Conservation (phyloP, 768 basidiomycete genomes). For the Suillus tomentosus region DNA sequence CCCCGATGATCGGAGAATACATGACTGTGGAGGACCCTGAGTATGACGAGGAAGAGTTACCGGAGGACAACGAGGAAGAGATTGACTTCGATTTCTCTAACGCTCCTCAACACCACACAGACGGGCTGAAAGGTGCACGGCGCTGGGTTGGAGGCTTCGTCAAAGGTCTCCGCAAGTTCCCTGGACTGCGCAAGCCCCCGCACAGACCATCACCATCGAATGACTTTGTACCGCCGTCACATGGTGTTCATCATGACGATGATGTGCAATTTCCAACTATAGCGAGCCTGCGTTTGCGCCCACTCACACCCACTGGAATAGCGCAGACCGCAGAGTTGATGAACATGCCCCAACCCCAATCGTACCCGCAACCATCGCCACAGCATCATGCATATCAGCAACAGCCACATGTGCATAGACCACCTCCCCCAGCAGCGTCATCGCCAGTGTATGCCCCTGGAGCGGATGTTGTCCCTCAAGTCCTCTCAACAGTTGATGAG, state of each 20-base stretch:
- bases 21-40: slow-evolving; percentile 27
- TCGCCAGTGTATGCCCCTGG: not conserved
- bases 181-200: slow-evolving; percentile 13
- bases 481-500: slow-evolving; percentile 7
- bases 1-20: slow-evolving; percentile 30
- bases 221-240: not conserved
- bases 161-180: slow-evolving; percentile 34
- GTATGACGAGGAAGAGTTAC: slow-evolving; percentile 12
- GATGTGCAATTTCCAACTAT: slow-evolving; percentile 2
- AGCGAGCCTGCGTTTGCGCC: slow-evolving; percentile 9
- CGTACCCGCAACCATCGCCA: not conserved
- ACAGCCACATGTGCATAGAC: not conserved
- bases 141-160: slow-evolving; percentile 34
- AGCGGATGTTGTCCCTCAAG: slow-evolving; percentile 3
- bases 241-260: not conserved
- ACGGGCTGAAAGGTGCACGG: slow-evolving; percentile 11
- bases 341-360: slow-evolving; percentile 4
- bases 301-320: slow-evolving; percentile 10
- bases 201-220: not conserved
- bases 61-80: slow-evolving; percentile 6
- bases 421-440: not conserved
- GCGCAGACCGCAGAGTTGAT: slow-evolving; percentile 12
- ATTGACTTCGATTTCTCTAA: slow-evolving; percentile 7
- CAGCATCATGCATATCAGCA: slow-evolving; percentile 1
- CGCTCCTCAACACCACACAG: not conserved